These are phyloP conservation scores for Albifimbria verrucaria DNA, from an alignment of 2,329 filamentous ascomycete species.

Conservation along the genomic window DNA sequence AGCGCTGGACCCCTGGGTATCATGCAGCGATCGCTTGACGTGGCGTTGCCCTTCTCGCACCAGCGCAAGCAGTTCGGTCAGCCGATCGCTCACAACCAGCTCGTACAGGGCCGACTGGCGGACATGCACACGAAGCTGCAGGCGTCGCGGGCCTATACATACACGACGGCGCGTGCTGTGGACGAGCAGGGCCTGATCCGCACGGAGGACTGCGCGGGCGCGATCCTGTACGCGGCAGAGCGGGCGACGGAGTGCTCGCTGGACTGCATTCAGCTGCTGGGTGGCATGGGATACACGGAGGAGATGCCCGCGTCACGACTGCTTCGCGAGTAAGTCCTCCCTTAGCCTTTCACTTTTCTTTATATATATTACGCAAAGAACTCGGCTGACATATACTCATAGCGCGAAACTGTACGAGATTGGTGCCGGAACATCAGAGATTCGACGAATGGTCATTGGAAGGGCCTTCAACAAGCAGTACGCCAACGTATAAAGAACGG, in stretches of 20 bases:
- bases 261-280: slow-evolving; percentile 88
- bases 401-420: slow-evolving; percentile 87
- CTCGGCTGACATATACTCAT: slow-evolving; percentile 1
- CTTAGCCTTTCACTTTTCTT: not conserved
- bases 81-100: slow-evolving; percentile 88
- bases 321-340: slow-evolving; percentile 60
- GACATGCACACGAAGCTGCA: slow-evolving; percentile 97
- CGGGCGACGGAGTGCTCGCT: slow-evolving; percentile 81
- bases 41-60: slow-evolving; percentile 85
- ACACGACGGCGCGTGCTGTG: slow-evolving; percentile 73
- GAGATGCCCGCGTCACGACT: slow-evolving; percentile 89
- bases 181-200: slow-evolving; percentile 71
- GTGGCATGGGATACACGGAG: slow-evolving; percentile 94
- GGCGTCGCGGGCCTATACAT: slow-evolving; percentile 83
- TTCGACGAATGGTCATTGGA: slow-evolving; percentile 91
- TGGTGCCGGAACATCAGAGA: slow-evolving; percentile 91
- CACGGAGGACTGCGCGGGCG: slow-evolving; percentile 91
- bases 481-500: slow-evolving; percentile 31
- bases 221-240: slow-evolving; percentile 91
- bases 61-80: slow-evolving; percentile 82
- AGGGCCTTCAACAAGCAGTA: slow-evolving; percentile 88
- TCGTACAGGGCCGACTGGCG: slow-evolving; percentile 88
- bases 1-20: slow-evolving; percentile 87
- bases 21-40: slow-evolving; percentile 89
- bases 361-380: not conserved